Evolutionary conservation across 2,329 filamentous ascomycete species (phyloP).

Genomic region (Alternaria rosae): DNA sequence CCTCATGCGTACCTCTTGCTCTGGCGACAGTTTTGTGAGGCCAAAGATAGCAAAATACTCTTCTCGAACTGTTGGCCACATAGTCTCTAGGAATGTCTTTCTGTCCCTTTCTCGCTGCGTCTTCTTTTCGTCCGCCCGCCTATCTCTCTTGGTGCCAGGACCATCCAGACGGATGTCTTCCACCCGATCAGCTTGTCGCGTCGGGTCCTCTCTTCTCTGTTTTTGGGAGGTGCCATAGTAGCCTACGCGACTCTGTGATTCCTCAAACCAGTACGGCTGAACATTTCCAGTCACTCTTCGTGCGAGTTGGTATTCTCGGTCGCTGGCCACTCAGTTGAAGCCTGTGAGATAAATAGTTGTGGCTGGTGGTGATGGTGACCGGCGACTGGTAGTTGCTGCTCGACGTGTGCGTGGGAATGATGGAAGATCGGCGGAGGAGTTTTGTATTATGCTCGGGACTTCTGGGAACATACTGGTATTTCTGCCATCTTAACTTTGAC

Average conservation of each 20-base stretch:
- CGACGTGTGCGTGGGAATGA: neutral
- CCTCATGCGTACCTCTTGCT: neutral
- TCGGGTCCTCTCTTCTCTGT: neutral
- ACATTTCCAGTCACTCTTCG: neutral
- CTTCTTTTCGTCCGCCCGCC: neutral
- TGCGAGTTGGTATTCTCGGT: neutral
- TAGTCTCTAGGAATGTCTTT: neutral
- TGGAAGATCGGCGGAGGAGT: neutral
- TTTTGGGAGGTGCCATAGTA: neutral
- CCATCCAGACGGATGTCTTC: neutral
- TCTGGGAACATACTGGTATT: neutral
- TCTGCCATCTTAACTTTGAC: neutral
- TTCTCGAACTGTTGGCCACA: neutral
- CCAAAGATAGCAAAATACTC: neutral
- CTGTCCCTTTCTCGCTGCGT: neutral
- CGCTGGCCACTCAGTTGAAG: neutral
- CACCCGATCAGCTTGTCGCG: neutral
- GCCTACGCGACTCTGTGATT: neutral
- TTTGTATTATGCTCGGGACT: neutral
- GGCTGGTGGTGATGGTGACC: neutral
- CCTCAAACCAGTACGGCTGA: constrained; percentile 9
- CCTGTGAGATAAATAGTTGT: constrained; percentile 3
- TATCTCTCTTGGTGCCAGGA: neutral
- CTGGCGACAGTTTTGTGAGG: neutral
- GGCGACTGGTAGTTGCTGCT: too few relatives aligned